Evolutionary conservation across 768 basidiomycete species (phyloP).

Genomic region (Phanerochaete carnosa): DNA sequence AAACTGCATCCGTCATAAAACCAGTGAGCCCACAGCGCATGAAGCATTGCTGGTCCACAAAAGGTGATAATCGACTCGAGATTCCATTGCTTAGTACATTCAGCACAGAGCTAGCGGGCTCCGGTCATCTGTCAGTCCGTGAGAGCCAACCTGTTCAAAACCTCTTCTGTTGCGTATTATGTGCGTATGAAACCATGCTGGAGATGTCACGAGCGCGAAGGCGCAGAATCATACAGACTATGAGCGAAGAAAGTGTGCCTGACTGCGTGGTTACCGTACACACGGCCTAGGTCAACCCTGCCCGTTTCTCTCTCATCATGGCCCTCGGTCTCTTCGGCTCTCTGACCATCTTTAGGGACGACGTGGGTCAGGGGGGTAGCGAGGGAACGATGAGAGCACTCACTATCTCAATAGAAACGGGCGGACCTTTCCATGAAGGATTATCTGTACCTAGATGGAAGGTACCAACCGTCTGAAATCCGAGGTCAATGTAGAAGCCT

Average conservation of each 20-base stretch:
- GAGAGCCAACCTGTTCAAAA: too few relatives aligned
- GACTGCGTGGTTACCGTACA: not conserved
- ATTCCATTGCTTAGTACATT: too few relatives aligned
- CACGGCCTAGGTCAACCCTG: not conserved
- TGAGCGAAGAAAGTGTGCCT: not conserved
- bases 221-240: too few relatives aligned
- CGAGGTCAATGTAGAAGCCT: constrained; percentile 15
- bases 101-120: too few relatives aligned
- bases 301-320: not conserved
- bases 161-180: too few relatives aligned
- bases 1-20: too few relatives aligned
- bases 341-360: not conserved
- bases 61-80: too few relatives aligned
- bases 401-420: constrained; percentile 4
- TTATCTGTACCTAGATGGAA: constrained; percentile 13
- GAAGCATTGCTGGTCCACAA: too few relatives aligned
- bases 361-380: not conserved
- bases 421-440: constrained; percentile 13
- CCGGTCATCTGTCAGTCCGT: too few relatives aligned
- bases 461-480: constrained; percentile 11
- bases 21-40: too few relatives aligned
- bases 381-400: not conserved
- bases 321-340: not conserved
- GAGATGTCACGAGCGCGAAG: too few relatives aligned
- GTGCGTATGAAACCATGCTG: too few relatives aligned